Base-by-base conservation (phyloP, 2,329 filamentous ascomycete species). In the Talaromyces sp. region DNA sequence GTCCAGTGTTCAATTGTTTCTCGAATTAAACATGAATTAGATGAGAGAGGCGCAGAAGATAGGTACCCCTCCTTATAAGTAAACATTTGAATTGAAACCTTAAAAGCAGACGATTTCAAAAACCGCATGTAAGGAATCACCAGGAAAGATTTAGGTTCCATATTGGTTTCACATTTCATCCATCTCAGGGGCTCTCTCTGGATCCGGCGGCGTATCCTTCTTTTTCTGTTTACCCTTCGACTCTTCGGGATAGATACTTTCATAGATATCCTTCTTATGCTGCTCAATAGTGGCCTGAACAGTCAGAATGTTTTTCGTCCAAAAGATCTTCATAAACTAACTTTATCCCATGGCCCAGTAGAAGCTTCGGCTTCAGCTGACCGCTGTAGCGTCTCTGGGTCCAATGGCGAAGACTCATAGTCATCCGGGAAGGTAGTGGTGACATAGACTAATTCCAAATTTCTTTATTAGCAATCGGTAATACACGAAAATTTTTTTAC, bases 91-190 rank as follows among this genome's bases (percentile, higher is more conserved):
- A n/a, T n/a, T n/a, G n/a, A n/a, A n/a, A n/a, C n/a, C n/a, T n/a
- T n/a, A n/a, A n/a, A n/a, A n/a, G n/a, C n/a, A n/a, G n/a, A n/a
- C n/a, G n/a, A 27, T 5, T 27, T 27, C 24, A 27, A 35, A 19
- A n/a, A 22, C 4, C 9, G 9, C 24, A 27, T 27, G n/a, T n/a
- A n/a, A n/a, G n/a, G n/a, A n/a, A n/a, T n/a, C n/a, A n/a, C n/a
- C n/a, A n/a, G n/a, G n/a, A n/a, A n/a, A n/a, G n/a, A n/a, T n/a
- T n/a, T n/a, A n/a, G n/a, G n/a, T n/a, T n/a, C n/a, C n/a, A n/a
- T n/a, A n/a, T n/a, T n/a, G n/a, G n/a, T n/a, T n/a, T 51, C 24
- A 60, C 52, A 60, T 49, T 32, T 60, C 57, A 50, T 60, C 57
- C 17, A 57, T 24, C 14, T 33, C 36, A 20, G 57, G 55, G 27